Percentiles rank a stretch among this genome's conserved stretches.
Conservation (phyloP, 1,284 basidiomycete genomes). For the Puccinia brachypodii region DNA sequence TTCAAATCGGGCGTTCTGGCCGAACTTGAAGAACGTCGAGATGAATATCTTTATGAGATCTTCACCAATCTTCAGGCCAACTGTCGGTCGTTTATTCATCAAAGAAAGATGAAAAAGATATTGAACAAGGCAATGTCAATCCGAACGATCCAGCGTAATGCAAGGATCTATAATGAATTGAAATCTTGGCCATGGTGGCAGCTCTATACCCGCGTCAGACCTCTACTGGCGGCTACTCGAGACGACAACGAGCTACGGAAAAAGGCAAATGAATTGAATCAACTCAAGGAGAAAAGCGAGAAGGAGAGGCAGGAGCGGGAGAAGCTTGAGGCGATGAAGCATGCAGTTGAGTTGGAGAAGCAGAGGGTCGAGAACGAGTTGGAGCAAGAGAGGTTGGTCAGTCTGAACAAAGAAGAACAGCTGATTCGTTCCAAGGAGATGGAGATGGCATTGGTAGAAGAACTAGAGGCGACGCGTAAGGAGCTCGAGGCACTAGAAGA, state of each 20-base stretch:
- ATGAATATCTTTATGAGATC: conserved; percentile 79
- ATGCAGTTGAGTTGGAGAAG: conserved; percentile 77
- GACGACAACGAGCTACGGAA: conserved; percentile 86
- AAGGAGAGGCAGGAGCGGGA: conserved; percentile 77
- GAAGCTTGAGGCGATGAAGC: conserved; percentile 73
- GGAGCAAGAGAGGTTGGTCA: conserved; percentile 75
- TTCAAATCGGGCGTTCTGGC: conserved; percentile 99
- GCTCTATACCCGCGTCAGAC: conserved; percentile 87
- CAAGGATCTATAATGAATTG: conserved; percentile 81
- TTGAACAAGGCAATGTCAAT: conserved; percentile 89
- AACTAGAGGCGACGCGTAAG: conserved; percentile 61
- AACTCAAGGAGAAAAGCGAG: conserved; percentile 80
- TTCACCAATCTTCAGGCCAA: conserved; percentile 85
- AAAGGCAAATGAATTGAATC: conserved; percentile 80
- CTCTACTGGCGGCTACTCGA: conserved; percentile 84
- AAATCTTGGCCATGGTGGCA: conserved; percentile 99
- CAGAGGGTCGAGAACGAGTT: conserved; percentile 76
- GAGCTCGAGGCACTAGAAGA: conserved; percentile 82
- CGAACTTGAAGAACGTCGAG: conserved; percentile 92
- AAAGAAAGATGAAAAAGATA: conserved; percentile 91
- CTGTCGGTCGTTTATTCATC: conserved; percentile 78
- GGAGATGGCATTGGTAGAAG: conserved; percentile 80
- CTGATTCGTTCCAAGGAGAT: conserved; percentile 80
- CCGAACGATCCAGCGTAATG: conserved; percentile 89
- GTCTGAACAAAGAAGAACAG: conserved; percentile 79